phyloP scores from a whole-genome alignment of 805 yeast species.

The Teunomyces aglyptinius region DNA sequence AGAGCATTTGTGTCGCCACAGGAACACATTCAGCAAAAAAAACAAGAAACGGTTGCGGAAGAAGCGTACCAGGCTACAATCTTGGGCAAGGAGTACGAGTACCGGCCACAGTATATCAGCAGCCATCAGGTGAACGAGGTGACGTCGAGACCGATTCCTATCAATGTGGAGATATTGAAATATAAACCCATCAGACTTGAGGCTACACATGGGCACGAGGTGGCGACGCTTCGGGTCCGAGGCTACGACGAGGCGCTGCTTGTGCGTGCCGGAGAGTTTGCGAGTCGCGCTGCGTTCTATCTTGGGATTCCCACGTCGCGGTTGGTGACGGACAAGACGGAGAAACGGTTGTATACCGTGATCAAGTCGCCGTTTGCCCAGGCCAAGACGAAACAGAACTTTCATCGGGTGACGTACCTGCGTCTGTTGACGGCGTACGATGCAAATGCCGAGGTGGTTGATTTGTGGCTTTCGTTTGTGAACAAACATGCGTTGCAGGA shows the following conservation, averaged over 20 bases:
- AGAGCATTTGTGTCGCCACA: slow-evolving; percentile 26
- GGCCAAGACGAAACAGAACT: slow-evolving; percentile 92
- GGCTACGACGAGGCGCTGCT: slow-evolving; percentile 70
- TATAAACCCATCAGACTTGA: slow-evolving; percentile 75
- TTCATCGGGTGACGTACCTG: slow-evolving; percentile 80
- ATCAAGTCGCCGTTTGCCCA: slow-evolving; percentile 91
- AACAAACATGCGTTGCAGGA: slow-evolving; percentile 76
- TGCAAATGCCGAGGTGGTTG: slow-evolving; percentile 79
- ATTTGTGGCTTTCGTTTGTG: slow-evolving; percentile 74
- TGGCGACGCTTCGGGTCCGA: slow-evolving; percentile 73
- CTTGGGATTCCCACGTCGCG: slow-evolving; percentile 84
- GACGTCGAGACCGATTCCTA: slow-evolving; percentile 63
- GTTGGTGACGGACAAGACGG: slow-evolving; percentile 64
- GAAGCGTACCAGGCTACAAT: slow-evolving; percentile 26
- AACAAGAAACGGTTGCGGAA: slow-evolving; percentile 24
- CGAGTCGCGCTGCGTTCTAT: slow-evolving; percentile 85
- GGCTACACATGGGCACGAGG: slow-evolving; percentile 67
- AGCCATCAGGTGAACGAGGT: slow-evolving; percentile 18
- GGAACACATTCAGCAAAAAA: slow-evolving; percentile 28
- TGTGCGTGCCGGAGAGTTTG: slow-evolving; percentile 79
- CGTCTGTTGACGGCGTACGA: slow-evolving; percentile 77
- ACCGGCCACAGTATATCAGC: slow-evolving; percentile 30
- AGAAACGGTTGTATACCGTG: slow-evolving; percentile 88
- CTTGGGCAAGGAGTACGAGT: slow-evolving; percentile 24
- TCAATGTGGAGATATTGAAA: slow-evolving; percentile 77